Conservation (phyloP, 2,329 filamentous ascomycete genomes). For the Colletotrichum cereale region DNA sequence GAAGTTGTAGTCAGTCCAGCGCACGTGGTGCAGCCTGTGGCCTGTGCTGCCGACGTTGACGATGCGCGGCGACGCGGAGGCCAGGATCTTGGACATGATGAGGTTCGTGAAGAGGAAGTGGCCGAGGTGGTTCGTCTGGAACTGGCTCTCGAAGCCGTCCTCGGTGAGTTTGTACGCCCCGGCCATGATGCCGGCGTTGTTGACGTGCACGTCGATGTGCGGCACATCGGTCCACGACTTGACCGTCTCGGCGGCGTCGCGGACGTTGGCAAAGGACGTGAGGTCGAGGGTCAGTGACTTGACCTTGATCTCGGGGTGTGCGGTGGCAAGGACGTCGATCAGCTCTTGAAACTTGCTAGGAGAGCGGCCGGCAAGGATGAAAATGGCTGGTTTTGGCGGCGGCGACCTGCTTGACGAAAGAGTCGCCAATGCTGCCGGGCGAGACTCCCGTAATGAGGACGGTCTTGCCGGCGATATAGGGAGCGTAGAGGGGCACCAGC, state of each 20-base stretch:
- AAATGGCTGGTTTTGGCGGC: constrained; percentile 52
- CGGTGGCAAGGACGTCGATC: constrained; percentile 49
- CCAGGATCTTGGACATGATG: constrained; percentile 49
- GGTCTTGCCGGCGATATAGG: constrained; percentile 51
- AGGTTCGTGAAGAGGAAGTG: constrained; percentile 57
- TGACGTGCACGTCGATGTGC: constrained; percentile 56
- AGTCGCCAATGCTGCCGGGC: constrained; percentile 53
- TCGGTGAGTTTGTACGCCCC: constrained; percentile 45
- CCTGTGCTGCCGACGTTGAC: constrained; percentile 61
- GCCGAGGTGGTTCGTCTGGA: constrained; percentile 54
- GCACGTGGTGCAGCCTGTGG: constrained; percentile 55
- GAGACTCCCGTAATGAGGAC: constrained; percentile 59
- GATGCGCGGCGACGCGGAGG: constrained; percentile 49
- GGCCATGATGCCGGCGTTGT: constrained; percentile 60
- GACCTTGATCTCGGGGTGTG: constrained; percentile 50
- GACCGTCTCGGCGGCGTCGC: constrained; percentile 53
- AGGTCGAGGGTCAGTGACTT: constrained; percentile 55
- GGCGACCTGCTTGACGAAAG: constrained; percentile 52
- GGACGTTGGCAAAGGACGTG: constrained; percentile 53
- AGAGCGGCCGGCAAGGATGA: constrained; percentile 61
- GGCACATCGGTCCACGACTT: constrained; percentile 50
- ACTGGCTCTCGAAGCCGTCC: constrained; percentile 56
- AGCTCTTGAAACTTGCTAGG: constrained; percentile 54
- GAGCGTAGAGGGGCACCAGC: constrained; percentile 47
- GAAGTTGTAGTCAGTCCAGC: constrained; percentile 60